Percentiles rank a stretch among this genome's conserved stretches.
Evolutionary conservation across 371 early-diverging fungal genomes (phyloP).

Genomic region (Lichtheimia ornata): DNA sequence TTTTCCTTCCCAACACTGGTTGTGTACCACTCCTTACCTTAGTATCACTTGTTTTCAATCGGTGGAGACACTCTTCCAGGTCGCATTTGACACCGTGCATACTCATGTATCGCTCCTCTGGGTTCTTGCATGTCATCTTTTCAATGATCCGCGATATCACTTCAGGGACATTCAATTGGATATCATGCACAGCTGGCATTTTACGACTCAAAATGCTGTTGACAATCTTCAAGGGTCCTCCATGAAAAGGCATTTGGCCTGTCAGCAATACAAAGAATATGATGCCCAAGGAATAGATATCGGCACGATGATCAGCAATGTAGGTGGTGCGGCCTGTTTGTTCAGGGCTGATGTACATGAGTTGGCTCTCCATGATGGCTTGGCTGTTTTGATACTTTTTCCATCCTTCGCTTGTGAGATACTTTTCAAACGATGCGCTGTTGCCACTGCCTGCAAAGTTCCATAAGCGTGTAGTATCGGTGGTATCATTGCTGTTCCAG

Average conservation of each 20-base stretch:
- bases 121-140: conserved; percentile 63
- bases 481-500: conserved; percentile 29
- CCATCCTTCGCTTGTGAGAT: conserved; percentile 49
- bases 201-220: conserved; percentile 55
- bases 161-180: conserved; percentile 53
- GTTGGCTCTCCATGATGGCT: conserved; percentile 8
- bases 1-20: no score
- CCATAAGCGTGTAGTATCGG: conserved; percentile 36
- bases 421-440: conserved; percentile 35
- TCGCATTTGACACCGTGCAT: conserved; percentile 57
- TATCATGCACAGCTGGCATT: conserved; percentile 42
- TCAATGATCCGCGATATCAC: conserved; percentile 50
- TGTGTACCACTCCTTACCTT: conserved; percentile 14
- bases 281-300: conserved; percentile 59
- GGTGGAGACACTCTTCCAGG: conserved; percentile 48
- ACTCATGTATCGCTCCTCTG: conserved; percentile 57
- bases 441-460: conserved; percentile 21
- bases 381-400: conserved; percentile 35
- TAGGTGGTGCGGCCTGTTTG: conserved; percentile 63
- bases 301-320: conserved; percentile 57
- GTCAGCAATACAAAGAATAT: no score
- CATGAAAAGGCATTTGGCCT: no score
- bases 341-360: conserved; percentile 49
- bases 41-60: conserved; percentile 27
- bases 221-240: no score